Evolutionary conservation across 805 yeast genomes (phyloP).

Genomic region (Martiniozyma abietophila): DNA sequence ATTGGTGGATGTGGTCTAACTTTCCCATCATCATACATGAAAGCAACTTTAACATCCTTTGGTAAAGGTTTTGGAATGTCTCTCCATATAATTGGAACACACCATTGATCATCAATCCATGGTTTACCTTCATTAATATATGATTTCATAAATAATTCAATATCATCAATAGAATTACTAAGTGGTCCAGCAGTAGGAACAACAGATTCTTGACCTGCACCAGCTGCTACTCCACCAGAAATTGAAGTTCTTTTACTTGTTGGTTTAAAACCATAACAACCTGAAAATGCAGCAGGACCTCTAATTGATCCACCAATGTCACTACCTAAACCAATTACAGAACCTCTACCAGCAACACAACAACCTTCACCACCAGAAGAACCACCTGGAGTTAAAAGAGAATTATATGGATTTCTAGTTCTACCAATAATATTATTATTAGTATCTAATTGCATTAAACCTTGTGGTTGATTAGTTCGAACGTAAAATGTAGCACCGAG

Average conservation of each 20-base stretch:
- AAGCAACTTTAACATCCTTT: conserved; percentile 34
- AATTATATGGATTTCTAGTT: conserved; percentile 40
- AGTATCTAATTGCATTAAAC: conserved; percentile 47
- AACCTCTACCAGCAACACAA: conserved; percentile 35
- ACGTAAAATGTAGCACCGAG: conserved; percentile 49
- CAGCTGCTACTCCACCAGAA: conserved; percentile 27
- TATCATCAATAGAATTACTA: conserved; percentile 39
- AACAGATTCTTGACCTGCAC: conserved; percentile 37
- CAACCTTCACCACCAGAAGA: conserved; percentile 51
- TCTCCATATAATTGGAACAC: conserved; percentile 44
- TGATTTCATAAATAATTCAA: conserved; percentile 39
- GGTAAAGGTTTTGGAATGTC: conserved; percentile 28
- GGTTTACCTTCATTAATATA: conserved; percentile 41
- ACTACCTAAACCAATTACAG: conserved; percentile 32
- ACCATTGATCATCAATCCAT: conserved; percentile 43
- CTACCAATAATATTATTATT: conserved; percentile 46
- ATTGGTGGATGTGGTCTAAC: conserved; percentile 44
- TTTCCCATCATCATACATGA: conserved; percentile 38
- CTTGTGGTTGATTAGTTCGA: conserved; percentile 48
- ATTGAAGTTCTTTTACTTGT: conserved; percentile 41
- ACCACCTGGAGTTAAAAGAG: conserved; percentile 41
- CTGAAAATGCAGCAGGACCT: conserved; percentile 44
- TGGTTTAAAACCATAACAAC: conserved; percentile 40
- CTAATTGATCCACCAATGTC: conserved; percentile 44
- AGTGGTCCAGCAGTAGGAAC: conserved; percentile 38